Evolutionary conservation across 1,284 basidiomycete genomes (phyloP), one percentile per base, ranked within the genome.

Genomic region (Pseudomicrostroma phylloplanum): DNA sequence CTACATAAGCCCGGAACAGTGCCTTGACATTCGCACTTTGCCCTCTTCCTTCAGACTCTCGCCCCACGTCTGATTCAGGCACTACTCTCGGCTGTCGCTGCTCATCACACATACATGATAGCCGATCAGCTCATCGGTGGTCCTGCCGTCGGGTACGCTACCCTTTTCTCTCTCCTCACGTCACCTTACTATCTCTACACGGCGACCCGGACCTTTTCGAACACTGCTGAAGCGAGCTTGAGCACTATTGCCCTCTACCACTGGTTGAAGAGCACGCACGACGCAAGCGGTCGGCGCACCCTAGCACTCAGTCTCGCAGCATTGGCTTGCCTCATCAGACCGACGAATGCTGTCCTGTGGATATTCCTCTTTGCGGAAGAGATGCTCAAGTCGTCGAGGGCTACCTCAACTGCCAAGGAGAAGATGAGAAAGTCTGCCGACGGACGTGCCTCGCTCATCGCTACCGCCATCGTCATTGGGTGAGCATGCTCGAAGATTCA

Each of bases 301-400:
- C 61, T n/a, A n/a, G 25, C 55, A 12, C 55, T 59, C 13, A 36
- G 40, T 43, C 61, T 71, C 1, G 89, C 89, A 0, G 89, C 88
- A 0, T 63, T 89, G 8, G 87, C 89, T 0, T 91, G 90, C 70
- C 84, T 88, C 51, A 81, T 96, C 19, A 84, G 94, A 7, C 89
- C 92, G 0, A 96, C 93, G 0, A 94, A 89, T 70, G 85, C 86
- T 1, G 82, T 96, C 1, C 84, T 96, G 21, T 97, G 92, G 92
- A 66, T 85, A 1, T 90, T 86, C 73, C 59, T 77, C 13, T 36
- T 17, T 15, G n/a, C 51, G 8, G 13, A 25, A 19, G 51, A 54
- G 51, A 25, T 54, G 17, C 6, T 25, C 21, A 48, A 11, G 12
- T 36, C 30, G 30, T 9, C 30, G 9, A 9, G 30, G 9, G 30